Base-by-base conservation (phyloP, 2,329 filamentous ascomycete genomes). In the Mycosphaerella arachidis region DNA sequence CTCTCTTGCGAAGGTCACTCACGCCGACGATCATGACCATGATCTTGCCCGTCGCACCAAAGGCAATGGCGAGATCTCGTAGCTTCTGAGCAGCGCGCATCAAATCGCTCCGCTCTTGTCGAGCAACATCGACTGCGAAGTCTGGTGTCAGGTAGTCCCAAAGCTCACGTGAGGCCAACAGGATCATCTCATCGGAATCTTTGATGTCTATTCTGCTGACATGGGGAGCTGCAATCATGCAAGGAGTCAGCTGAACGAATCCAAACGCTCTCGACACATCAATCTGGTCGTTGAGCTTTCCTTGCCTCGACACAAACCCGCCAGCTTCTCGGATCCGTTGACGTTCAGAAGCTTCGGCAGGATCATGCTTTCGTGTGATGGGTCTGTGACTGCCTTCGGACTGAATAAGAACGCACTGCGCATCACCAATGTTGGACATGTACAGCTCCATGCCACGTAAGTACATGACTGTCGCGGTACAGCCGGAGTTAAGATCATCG, bases 1-100 rank as follows among this genome's bases (percentile, higher is more conserved):
- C 90, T 59, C 91, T 86, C 72, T 90, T 90, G 77, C 96, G 93
- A 56, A 99, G 79, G 71, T 97, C 92, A 57, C 89, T 88, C 40
- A 99, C 89, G 57, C 92, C 93, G 57, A 99, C 87, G 80, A 99
- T 91, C 93, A 97, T 97, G 48, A 99, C 91, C 92, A 97, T 97
- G 64, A 97, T 90, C 78, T 99, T 99, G 71, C 88, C 89, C 1
- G 87, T 92, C 12, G 93, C 91, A 56, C 94, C 94, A 73, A 97
- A 97, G 1, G 93, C 91, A 72, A 99, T 96, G 46, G 94, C 94
- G 57, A 97, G 81, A 77, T 99, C 94, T 60, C 94, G 87, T 33
- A 99, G 83, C 77, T 96, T 96, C 73, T 97, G 93, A 4, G 94
- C 89, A 16, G 93, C 94, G 57, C 91, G 85, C 94, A 99, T 99